These are phyloP conservation scores for Russula sp. DNA, from an alignment of 768 basidiomycete species.

Conservation along the genomic window DNA sequence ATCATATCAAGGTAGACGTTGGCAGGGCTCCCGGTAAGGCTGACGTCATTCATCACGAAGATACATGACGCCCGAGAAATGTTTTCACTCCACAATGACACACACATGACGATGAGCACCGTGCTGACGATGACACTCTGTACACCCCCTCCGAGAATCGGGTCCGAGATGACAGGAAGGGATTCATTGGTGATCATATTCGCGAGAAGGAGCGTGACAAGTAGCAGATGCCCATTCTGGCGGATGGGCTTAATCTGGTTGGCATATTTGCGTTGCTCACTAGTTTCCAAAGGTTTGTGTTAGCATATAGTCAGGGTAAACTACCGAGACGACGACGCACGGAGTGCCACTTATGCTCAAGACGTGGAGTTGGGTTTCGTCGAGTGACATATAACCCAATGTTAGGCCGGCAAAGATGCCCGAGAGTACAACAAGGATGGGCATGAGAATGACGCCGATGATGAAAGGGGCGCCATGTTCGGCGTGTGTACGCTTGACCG, in stretches of 20 bases:
- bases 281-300: constrained; percentile 25
- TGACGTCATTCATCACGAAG: background rate
- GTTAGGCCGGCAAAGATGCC: constrained; percentile 90
- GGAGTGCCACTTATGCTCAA: constrained; percentile 77
- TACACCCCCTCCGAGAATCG: constrained; percentile 70
- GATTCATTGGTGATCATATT: constrained; percentile 94
- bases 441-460: constrained; percentile 56
- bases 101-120: constrained; percentile 81
- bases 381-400: constrained; percentile 87
- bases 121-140: constrained; percentile 77
- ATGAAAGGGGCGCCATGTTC: constrained; percentile 29
- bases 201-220: constrained; percentile 74
- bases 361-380: constrained; percentile 87
- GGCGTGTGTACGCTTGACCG: constrained; percentile 28
- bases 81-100: constrained; percentile 16
- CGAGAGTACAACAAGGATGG: constrained; percentile 72
- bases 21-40: background rate
- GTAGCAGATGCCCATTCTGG: constrained; percentile 71
- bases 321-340: constrained; percentile 36
- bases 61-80: background rate
- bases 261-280: constrained; percentile 73
- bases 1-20: background rate
- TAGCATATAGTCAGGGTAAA: constrained; percentile 8
- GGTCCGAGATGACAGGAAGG: constrained; percentile 76
- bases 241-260: constrained; percentile 83